A percentile compares a stretch with the other conserved stretches of the same genome.
phyloP scores from a whole-genome alignment of 2,329 filamentous ascomycete species.

The Colletotrichum navitas region DNA sequence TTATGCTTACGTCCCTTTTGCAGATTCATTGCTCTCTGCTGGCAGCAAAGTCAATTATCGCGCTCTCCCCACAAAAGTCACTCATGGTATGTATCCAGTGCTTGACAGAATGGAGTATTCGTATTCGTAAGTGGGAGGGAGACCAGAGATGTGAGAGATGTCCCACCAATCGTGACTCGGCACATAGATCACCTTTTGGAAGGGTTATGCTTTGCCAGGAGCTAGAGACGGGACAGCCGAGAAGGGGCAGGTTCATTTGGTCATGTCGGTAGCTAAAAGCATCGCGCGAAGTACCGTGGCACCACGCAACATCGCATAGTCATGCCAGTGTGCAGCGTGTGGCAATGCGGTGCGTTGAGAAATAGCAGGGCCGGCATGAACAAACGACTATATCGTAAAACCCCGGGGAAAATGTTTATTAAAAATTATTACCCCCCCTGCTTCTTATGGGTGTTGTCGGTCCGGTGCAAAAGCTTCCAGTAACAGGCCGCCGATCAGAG shows the following conservation, averaged over 20 bases:
- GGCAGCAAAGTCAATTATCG: neutral
- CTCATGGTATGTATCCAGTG: constrained; percentile 23
- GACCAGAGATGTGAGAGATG: neutral
- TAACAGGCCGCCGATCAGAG: constrained; percentile 19
- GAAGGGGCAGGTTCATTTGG: constrained; percentile 25
- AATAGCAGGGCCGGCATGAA: neutral
- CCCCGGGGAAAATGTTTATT: neutral
- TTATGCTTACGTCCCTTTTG: constrained; percentile 21
- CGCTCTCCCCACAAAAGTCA: constrained; percentile 20
- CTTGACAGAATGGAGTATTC: neutral
- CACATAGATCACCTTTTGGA: constrained; percentile 2
- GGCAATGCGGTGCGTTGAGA: neutral
- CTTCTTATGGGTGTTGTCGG: constrained; percentile 9
- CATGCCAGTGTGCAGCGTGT: neutral
- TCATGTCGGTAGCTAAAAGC: constrained; percentile 16
- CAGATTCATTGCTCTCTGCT: constrained; percentile 6
- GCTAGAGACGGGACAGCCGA: constrained; percentile 19
- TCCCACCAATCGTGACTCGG: neutral
- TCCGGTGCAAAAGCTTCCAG: constrained; percentile 3
- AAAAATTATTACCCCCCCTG: too few species aligned
- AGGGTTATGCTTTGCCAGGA: constrained; percentile 25
- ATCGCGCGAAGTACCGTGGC: neutral
- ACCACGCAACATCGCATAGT: neutral
- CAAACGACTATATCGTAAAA: neutral
- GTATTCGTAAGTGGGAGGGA: neutral